These are phyloP conservation scores for Ceratocystis colombiana DNA, from an alignment of 2,329 filamentous ascomycete species.

Conservation along the genomic window DNA sequence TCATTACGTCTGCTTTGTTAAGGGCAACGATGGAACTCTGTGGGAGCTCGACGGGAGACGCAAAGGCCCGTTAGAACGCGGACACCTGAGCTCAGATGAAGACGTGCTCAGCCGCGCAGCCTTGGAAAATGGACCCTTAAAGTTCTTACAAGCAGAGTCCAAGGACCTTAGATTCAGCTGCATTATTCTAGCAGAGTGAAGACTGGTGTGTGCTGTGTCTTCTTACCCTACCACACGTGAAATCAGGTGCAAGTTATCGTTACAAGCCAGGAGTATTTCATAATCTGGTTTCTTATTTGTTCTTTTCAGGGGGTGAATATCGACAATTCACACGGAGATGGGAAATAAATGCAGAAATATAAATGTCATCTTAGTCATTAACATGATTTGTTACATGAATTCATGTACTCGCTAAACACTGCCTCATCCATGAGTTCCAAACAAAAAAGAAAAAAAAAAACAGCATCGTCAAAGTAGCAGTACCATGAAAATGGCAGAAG, in stretches of 20 bases:
- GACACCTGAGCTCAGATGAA: conserved; percentile 48
- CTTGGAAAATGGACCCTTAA: conserved; percentile 55
- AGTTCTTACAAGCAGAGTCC: conserved; percentile 47
- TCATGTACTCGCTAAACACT: neutral
- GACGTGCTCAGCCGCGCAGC: conserved; percentile 68
- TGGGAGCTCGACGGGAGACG: conserved; percentile 53
- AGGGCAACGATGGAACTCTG: conserved; percentile 52
- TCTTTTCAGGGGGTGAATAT: neutral
- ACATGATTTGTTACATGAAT: conserved; percentile 4
- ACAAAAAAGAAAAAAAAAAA: neutral
- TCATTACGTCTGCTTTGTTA: conserved; percentile 93
- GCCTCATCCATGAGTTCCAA: neutral
- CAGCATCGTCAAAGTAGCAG: conserved; percentile 1
- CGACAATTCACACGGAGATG: neutral
- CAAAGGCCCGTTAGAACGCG: conserved; percentile 48
- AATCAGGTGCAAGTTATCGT: too few species aligned
- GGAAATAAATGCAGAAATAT: neutral
- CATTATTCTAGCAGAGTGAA: conserved; percentile 41
- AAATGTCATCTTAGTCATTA: conserved; percentile 2
- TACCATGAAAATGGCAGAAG: neutral
- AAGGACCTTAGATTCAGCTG: conserved; percentile 50
- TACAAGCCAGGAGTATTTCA: too few species aligned
- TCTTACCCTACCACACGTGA: too few species aligned
- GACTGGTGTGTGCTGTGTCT: neutral
- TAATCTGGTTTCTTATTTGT: too few species aligned